Evolutionary conservation across 257 asterid genomes (phyloP), one percentile per base, ranked within the genome.

Genomic region (Osmanthus fragrans): DNA sequence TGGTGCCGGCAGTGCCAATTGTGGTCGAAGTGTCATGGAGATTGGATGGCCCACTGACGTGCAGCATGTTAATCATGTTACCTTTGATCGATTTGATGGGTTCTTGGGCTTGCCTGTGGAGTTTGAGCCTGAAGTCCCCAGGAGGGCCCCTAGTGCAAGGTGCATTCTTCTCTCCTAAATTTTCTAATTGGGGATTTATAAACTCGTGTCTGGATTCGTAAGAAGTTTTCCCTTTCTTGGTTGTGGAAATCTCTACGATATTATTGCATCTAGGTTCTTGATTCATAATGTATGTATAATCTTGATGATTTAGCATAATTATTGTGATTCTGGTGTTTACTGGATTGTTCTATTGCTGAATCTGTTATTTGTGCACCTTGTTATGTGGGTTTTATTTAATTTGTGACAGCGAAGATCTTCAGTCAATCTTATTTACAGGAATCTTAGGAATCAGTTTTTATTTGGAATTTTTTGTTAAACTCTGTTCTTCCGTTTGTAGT

Each of bases 71-170:
- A 92, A 92, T 36, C 99, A 94, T 79, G 99, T 94, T 64, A 94
- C 99, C 9, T 94, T 94, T 84, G 99, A 94, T 88, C 86, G 99
- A 86, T 94, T 94, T 76, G 91, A 94, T 89, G 99, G 99, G 13
- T 94, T 94, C 79, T 87, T 94, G 90, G 99, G 99, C n/a, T 89
- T 94, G 87, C 99, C 99, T 63, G 97, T 88, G 76, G 99, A 94
- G 84, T 94, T 94, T 87, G 99, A 94, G 86, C 99, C 98, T 67
- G 99, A 94, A 81, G 97, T 94, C 45, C 89, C 92, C 19, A 88
- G 92, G 84, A 91, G 99, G 86, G 90, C 99, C 66, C 99, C 99
- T 76, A 94, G 99, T 83, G 99, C 99, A 51, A 94, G 99, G 99
- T 94, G 76, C 76, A 66, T 77, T 67, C 54, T 39, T 75, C 56